Evolutionary conservation across 257 asterid species (phyloP).

Genomic region (Scutellaria barbata): DNA sequence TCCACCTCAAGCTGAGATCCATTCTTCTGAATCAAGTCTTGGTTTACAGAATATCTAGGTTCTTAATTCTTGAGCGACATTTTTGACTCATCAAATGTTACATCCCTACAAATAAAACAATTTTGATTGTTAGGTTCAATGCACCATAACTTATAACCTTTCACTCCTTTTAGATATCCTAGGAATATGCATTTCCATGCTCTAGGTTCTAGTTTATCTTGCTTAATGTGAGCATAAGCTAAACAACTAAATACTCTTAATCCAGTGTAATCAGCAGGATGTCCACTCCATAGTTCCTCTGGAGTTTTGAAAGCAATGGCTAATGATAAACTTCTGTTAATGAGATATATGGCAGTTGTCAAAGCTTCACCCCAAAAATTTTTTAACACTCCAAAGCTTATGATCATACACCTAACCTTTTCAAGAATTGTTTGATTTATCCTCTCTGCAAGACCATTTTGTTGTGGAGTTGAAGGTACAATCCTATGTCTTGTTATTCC

Average conservation of each 20-base stretch:
- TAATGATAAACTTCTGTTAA: too few species aligned
- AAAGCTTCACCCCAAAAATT: background rate
- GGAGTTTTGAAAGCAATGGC: too few species aligned
- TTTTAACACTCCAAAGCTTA: too few species aligned
- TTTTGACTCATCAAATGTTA: background rate
- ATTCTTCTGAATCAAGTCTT: background rate
- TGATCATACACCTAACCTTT: background rate
- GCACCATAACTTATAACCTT: background rate
- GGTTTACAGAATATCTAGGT: too few species aligned
- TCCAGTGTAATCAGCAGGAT: too few species aligned
- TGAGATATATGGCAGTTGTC: too few species aligned
- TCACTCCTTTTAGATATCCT: background rate
- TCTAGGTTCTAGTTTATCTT: too few species aligned
- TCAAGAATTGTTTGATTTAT: background rate
- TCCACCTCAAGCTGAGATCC: background rate
- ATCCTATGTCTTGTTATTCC: too few species aligned
- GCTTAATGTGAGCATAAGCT: too few species aligned
- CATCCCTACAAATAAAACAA: background rate
- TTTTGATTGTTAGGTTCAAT: background rate
- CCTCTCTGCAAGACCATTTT: background rate
- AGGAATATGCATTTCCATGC: background rate
- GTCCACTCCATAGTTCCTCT: too few species aligned
- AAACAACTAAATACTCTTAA: too few species aligned
- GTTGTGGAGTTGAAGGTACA: background rate
- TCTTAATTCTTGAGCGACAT: background rate